Evolutionary conservation across 2,329 filamentous ascomycete species (phyloP), one percentile per base, ranked within the genome.

Genomic region (Emergomyces orientalis): DNA sequence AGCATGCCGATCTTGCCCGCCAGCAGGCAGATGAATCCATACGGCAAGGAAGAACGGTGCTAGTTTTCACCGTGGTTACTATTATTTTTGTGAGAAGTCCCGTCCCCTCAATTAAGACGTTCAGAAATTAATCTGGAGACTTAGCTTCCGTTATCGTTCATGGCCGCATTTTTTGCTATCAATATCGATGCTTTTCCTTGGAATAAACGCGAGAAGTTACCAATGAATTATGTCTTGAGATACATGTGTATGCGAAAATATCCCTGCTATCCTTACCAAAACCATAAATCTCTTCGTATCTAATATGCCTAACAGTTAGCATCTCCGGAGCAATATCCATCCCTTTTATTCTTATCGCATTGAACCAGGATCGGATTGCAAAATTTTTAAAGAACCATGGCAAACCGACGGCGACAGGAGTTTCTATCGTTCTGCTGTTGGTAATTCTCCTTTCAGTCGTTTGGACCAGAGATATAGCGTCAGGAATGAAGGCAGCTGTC

Each of bases 11-110:
- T 5, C 43, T 77, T 63, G 73, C 74, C 3, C 74, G 76, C 27
- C 83, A 87, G 59, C 84, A 87, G 71, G 85, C 86, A 0, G 80
- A 82, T 2, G 82, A 82, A 0, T 86, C 85, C 0, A 82, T 84
- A 0, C 77, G 81, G 8, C 79, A 87, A 73, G 80, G 76, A 1
- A 81, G 81, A 62, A 84, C 81, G 0, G 80, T 84, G 64, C 81
- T 84, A 79, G 80, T 84, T 8, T 84, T 85, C 68, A 85, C 82
- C 3, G 80, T 84, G 55, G 82, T 84, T 2, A 85, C 82, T 0
- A 83, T 84, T 63, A 76, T 84, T 32, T 85, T 85, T 70, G 60
- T 62, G 43, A 43, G 60, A 22, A 11, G n/a, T 14, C 30, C 22
- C n/a, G 30, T 34, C 30, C 14, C 14, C 22, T 19, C 25, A 6